Conservation (phyloP, 768 basidiomycete species). For the Epithele typhae region DNA sequence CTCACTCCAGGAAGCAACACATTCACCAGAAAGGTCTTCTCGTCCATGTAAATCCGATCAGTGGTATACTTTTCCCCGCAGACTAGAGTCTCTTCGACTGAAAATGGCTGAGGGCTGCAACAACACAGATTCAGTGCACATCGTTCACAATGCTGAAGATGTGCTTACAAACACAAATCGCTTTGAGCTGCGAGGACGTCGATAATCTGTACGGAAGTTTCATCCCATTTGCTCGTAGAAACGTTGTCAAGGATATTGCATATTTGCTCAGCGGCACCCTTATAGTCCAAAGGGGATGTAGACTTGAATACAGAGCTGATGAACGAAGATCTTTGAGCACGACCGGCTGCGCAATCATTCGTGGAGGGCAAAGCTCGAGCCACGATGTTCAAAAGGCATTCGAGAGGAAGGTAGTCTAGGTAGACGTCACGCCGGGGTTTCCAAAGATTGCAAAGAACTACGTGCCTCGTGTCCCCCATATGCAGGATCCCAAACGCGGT, state of each 20-base stretch:
- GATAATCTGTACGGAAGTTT: conserved; percentile 43
- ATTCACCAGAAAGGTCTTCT: conserved; percentile 46
- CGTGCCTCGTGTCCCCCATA: conserved; percentile 46
- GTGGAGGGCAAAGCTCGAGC: conserved; percentile 50
- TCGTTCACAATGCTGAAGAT: conserved; percentile 1
- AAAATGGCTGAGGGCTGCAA: conserved; percentile 58
- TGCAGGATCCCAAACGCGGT: conserved; percentile 38
- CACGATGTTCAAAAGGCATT: conserved; percentile 53
- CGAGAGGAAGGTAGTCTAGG: conserved; percentile 53
- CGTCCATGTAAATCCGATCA: conserved; percentile 51
- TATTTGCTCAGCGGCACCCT: conserved; percentile 35
- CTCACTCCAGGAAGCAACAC: conserved; percentile 29
- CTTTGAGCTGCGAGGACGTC: conserved; percentile 41
- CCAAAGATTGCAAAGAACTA: not conserved
- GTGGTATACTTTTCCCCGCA: conserved; percentile 33
- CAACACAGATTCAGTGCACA: not conserved
- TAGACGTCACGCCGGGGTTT: no score
- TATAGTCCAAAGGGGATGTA: conserved; percentile 29
- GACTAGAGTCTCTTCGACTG: conserved; percentile 35
- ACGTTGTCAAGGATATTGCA: conserved; percentile 38
- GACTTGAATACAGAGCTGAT: conserved; percentile 45
- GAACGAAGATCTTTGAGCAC: conserved; percentile 38
- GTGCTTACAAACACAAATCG: conserved; percentile 45
- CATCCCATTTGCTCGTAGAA: conserved; percentile 47
- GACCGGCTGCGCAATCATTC: conserved; percentile 31